Evolutionary conservation across 208 protist species (phyloP), one percentile per base, ranked within the genome.

Genomic region (Phytomonas sp.): DNA sequence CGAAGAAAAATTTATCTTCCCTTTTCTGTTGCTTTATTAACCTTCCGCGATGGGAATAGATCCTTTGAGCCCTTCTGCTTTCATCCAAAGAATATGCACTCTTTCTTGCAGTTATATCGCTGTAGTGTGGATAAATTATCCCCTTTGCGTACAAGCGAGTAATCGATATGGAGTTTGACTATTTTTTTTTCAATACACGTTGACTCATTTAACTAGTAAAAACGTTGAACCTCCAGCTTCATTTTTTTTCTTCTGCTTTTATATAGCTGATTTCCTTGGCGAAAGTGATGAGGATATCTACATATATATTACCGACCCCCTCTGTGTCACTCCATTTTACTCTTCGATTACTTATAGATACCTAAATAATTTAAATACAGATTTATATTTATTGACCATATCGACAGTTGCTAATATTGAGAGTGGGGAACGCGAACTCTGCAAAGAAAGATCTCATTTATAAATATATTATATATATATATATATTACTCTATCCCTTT

Each of bases 391-490:
- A 51, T 51, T 51, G 40, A 3, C 40, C 13, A 51, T 20, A 51
- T 17, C 40, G 20, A 23, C 20, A 51, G 60, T 64, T 4, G 7
- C 7, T 17, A 23, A 64, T 64, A 20, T 64, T n/a, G n/a, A 1
- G 13, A 15, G 4, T 64, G 9, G 9, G 11, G 23, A 64, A 20
- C 3, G 60, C 23, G 31, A 64, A 2, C 36, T 64, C 31, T 34
- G 32, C 9, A 43, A 23, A 34, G 31, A 40, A 17, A 15, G 32
- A 17, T 23, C 23, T 20, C 23, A 23, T 23, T 64, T 15, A 23
- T 20, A 64, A 20, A n/a, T 64, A 23, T 64, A 36, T 62, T 62
- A 13, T 62, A 13, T 4, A 62, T 62, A 62, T 33, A 13, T 62
- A 62, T 13, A 62, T 62, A 62, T 4, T 36, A 31, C 32, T 62